A percentile compares a stretch with the other conserved stretches of the same genome.
Conservation (phyloP, 129 eudicot genomes). For the Flaveria sonorensis region DNA sequence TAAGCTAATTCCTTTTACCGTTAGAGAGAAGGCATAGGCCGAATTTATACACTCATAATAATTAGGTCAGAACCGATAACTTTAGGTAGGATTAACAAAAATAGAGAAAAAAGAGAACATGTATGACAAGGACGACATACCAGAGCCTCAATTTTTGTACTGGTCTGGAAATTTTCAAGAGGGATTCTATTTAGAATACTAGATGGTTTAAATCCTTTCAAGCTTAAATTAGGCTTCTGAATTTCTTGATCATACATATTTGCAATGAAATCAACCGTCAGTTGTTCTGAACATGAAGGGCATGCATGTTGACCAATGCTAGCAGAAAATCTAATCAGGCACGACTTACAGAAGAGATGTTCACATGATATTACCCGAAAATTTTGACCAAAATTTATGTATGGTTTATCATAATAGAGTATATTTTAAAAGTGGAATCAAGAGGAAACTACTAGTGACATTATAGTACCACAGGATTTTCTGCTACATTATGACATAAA, state of each 20-base stretch:
- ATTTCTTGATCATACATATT: constrained; percentile 36
- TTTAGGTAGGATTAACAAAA: background rate
- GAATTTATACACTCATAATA: background rate
- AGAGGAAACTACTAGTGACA: background rate
- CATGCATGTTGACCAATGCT: constrained; percentile 60
- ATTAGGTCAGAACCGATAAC: background rate
- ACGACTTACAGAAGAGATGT: constrained; percentile 73
- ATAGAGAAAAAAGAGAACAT: background rate
- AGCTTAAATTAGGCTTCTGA: constrained; percentile 43
- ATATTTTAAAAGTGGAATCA: no score
- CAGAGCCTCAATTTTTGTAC: constrained; percentile 93
- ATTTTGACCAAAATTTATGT: background rate
- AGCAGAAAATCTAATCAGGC: constrained; percentile 64
- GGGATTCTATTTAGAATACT: constrained; percentile 74
- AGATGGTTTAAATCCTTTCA: constrained; percentile 63
- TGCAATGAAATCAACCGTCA: constrained; percentile 69
- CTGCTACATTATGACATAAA: constrained; percentile 68
- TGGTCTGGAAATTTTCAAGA: constrained; percentile 76
- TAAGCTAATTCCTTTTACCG: background rate
- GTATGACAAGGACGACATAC: constrained; percentile 36
- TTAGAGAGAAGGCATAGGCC: no score
- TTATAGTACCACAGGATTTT: constrained; percentile 70
- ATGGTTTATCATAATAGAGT: background rate
- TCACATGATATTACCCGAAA: constrained; percentile 71
- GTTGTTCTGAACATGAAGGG: constrained; percentile 83